A percentile compares a stretch with the other conserved stretches of the same genome.
These are phyloP conservation scores for Oidiodendron maius DNA, from an alignment of 495 filamentous ascomycete species.

Conservation along the genomic window DNA sequence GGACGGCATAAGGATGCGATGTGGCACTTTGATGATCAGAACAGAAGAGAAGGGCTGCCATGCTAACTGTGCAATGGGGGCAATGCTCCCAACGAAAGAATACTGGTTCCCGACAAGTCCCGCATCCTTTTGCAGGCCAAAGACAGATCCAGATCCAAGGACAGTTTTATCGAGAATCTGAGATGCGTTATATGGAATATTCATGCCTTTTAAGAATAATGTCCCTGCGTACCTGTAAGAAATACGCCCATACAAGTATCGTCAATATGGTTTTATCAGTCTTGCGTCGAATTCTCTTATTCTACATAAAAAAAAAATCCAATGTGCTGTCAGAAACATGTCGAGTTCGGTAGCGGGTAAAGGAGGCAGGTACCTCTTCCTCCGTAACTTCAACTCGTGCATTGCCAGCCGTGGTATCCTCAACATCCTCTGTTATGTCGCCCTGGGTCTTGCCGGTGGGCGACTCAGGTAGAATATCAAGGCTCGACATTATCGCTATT, in stretches of 20 bases:
- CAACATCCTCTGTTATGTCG: no score
- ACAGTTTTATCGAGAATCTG: constrained; percentile 63
- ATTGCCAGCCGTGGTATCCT: background rate
- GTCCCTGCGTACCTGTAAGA: no score
- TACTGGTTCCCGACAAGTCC: constrained; percentile 53
- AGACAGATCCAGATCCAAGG: constrained; percentile 57
- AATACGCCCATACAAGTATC: constrained; percentile 60
- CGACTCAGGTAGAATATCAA: no score
- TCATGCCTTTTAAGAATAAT: no score
- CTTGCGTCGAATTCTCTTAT: constrained; percentile 51
- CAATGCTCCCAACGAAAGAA: constrained; percentile 55
- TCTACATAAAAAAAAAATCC: constrained; percentile 20
- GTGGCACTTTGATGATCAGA: constrained; percentile 61
- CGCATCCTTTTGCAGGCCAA: constrained; percentile 51
- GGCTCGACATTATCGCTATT: no score
- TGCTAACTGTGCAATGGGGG: constrained; percentile 56
- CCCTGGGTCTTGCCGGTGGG: no score
- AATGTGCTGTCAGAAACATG: no score
- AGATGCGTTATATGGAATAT: no score
- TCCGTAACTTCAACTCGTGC: constrained; percentile 39
- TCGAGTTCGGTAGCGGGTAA: no score
- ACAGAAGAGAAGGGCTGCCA: constrained; percentile 63
- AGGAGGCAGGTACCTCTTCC: constrained; percentile 43
- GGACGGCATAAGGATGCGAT: constrained; percentile 55
- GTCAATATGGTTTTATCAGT: constrained; percentile 53